phyloP scores from a whole-genome alignment of 345 rosid species.

The Salix udensis region DNA sequence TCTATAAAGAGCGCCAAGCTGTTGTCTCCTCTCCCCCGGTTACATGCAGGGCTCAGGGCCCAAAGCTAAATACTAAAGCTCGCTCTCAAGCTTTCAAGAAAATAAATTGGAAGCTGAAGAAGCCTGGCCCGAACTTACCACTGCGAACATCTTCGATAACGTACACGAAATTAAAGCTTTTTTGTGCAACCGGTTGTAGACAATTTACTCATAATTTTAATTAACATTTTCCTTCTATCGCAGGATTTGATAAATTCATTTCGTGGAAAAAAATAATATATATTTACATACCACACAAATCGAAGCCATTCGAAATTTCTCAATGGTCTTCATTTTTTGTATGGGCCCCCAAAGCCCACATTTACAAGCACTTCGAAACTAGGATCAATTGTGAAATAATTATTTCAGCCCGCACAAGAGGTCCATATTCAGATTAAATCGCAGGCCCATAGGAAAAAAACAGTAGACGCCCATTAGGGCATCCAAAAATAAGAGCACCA shows the following conservation, averaged over 20 bases:
- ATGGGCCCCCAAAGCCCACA: background rate
- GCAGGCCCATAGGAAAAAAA: background rate
- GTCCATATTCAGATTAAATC: background rate
- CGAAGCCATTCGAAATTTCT: background rate
- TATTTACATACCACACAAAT: too few species aligned
- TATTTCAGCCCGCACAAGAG: background rate
- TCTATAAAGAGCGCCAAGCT: background rate
- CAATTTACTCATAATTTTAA: too few species aligned
- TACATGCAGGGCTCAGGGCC: background rate
- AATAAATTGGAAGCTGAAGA: too few species aligned
- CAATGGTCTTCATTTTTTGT: background rate
- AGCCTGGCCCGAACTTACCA: too few species aligned
- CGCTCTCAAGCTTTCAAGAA: background rate
- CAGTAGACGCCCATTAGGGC: background rate
- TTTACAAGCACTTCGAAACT: background rate
- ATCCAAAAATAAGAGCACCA: background rate
- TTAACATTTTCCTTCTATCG: too few species aligned
- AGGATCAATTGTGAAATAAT: background rate
- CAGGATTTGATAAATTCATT: too few species aligned
- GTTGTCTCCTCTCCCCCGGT: background rate
- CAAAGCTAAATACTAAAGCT: background rate
- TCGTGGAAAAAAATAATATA: too few species aligned
- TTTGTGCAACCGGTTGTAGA: too few species aligned
- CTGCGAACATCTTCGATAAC: too few species aligned
- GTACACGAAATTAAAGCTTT: too few species aligned